Base-by-base conservation (phyloP, 176 grass and related monocot genomes). In the Rhynchospora breviuscula region DNA sequence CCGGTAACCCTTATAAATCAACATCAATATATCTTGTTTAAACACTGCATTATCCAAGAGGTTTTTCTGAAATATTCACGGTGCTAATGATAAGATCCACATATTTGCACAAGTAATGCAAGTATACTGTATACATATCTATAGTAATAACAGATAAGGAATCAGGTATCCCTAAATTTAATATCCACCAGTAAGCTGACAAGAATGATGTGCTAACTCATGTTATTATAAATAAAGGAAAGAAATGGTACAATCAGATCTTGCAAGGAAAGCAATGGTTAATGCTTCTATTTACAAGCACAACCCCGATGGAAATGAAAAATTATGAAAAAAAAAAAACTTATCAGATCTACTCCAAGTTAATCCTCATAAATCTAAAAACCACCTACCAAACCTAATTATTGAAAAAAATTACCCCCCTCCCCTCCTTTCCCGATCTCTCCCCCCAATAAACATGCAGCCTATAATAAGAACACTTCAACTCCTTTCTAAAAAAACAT, bases 211-310 rank as follows among this genome's bases (percentile, higher is more conserved):
- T 22, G 22, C 73, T 57, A 78, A 78, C 51, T 51, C 51, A 47
- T 57, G 51, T 78, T 78, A 78, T 78, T 78, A 52, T 52, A 78
- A 78, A 31, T 57, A 78, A 78, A 54, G 51, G 49, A 57, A 48
- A 78, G 25, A 29, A 29, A 78, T 78, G 73, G 73, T 78, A 57
- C 51, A 78, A 57, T 78, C 49, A 57, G 73, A 78, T 78, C 73
- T 78, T 78, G 73, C 48, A 57, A 71, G 73, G 73, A 57, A 17
- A 54, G 49, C 73, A 25, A 78, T 22, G 73, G 73, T 78, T 57
- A 78, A 78, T 78, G 73, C 73, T 78, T 78, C 73, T 78, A 78
- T 78, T 57, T 78, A 78, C 73, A 78, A 78, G 73, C 73, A 78
- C 73, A 57, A 78, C 73, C 73, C 73, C 2, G 1, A 57, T 31